These are phyloP conservation scores for Madurella fahalii DNA, from an alignment of 2,329 filamentous ascomycete species.

Conservation along the genomic window DNA sequence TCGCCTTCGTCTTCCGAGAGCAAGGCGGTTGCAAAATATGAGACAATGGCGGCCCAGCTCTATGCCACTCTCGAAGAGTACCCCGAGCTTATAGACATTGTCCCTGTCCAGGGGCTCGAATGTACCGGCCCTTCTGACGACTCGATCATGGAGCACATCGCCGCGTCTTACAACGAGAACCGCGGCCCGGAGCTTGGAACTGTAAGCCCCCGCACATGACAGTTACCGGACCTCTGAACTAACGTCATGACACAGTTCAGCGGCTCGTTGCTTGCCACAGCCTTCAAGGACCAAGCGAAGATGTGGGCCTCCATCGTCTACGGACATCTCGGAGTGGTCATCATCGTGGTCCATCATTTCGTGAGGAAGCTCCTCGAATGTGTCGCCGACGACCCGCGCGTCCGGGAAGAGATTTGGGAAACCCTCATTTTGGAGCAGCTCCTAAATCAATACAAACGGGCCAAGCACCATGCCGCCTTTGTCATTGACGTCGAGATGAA, in stretches of 20 bases:
- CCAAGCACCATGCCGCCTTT: constrained; percentile 47
- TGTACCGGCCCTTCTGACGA: constrained; percentile 14
- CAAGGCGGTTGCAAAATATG: neutral
- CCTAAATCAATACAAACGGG: constrained; percentile 40
- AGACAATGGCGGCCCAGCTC: constrained; percentile 23
- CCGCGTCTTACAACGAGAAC: constrained; percentile 38
- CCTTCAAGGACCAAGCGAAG: constrained; percentile 50
- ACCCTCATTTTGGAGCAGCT: constrained; percentile 45
- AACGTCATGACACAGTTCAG: constrained; percentile 30
- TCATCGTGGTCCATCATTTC: constrained; percentile 50
- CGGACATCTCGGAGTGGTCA: constrained; percentile 48
- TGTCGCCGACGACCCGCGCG: constrained; percentile 41
- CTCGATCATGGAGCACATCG: constrained; percentile 44
- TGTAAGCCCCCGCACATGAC: constrained; percentile 32
- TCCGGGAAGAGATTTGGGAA: constrained; percentile 41
- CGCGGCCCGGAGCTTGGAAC: constrained; percentile 55
- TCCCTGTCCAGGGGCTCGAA: constrained; percentile 17
- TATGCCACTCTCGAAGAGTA: neutral
- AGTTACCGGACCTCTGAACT: neutral
- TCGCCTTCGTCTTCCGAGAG: neutral
- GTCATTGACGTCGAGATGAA: constrained; percentile 49
- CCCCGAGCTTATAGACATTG: constrained; percentile 28
- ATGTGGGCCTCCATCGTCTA: constrained; percentile 50
- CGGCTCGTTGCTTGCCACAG: constrained; percentile 37
- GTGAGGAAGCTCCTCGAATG: constrained; percentile 40